Conservation (phyloP, 2,329 filamentous ascomycete genomes). For the Aspergillus tubingensis region DNA sequence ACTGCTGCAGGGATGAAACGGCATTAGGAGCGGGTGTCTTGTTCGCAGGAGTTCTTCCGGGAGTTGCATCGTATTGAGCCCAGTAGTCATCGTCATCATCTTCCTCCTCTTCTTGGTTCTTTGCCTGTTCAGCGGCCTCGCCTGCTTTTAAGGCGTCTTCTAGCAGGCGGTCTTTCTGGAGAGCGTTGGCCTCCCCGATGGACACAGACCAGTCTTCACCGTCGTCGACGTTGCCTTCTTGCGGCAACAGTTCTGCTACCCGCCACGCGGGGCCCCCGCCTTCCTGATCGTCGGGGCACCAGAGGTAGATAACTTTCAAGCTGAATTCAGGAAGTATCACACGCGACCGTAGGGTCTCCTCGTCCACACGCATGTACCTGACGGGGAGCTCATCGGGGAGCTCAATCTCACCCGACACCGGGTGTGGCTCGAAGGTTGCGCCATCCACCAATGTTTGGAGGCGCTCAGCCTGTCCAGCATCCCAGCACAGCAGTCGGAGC, state of each 20-base stretch:
- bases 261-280: slow-evolving; percentile 58
- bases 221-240: slow-evolving; percentile 52
- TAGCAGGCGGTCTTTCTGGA: slow-evolving; percentile 39
- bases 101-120: slow-evolving; percentile 38
- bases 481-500: slow-evolving; percentile 63
- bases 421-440: slow-evolving; percentile 62
- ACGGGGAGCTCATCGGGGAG: slow-evolving; percentile 58
- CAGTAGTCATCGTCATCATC: slow-evolving; percentile 66
- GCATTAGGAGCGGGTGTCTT: slow-evolving; percentile 38
- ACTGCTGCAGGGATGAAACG: slow-evolving; percentile 32
- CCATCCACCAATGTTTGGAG: slow-evolving; percentile 57
- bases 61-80: slow-evolving; percentile 63
- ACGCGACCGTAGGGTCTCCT: slow-evolving; percentile 61
- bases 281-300: slow-evolving; percentile 61
- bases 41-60: slow-evolving; percentile 51
- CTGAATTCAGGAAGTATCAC: slow-evolving; percentile 58
- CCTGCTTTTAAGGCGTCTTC: slow-evolving; percentile 27
- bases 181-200: slow-evolving; percentile 58
- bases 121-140: not conserved
- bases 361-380: slow-evolving; percentile 60
- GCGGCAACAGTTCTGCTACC: slow-evolving; percentile 59
- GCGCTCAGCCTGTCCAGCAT: slow-evolving; percentile 53
- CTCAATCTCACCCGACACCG: slow-evolving; percentile 66
- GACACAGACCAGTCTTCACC: slow-evolving; percentile 55
- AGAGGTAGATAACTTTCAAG: slow-evolving; percentile 59